A percentile compares a stretch with the other conserved stretches of the same genome.
Conservation (phyloP, 2,329 filamentous ascomycete genomes). For the Penicillium sp. region DNA sequence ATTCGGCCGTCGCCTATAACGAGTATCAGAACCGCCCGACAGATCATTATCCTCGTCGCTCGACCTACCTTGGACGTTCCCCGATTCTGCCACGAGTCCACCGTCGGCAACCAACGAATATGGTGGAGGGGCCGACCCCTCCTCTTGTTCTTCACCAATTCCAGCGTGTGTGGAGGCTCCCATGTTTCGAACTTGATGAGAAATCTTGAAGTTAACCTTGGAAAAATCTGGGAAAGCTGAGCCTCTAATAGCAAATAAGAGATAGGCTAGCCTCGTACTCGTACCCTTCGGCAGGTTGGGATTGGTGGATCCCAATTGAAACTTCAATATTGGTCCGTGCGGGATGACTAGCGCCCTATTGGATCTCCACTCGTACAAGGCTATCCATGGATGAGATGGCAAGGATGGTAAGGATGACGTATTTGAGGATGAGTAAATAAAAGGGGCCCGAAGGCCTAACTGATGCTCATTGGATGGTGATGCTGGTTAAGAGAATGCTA, state of each 20-base stretch:
- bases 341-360: neutral
- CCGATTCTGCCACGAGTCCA: neutral
- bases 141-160: neutral
- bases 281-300: neutral
- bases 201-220: neutral
- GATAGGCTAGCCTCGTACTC: neutral
- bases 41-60: too few species aligned
- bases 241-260: neutral
- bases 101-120: neutral
- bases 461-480: too few species aligned
- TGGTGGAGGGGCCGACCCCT: neutral
- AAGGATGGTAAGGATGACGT: too few species aligned
- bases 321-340: neutral
- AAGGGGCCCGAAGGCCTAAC: too few species aligned
- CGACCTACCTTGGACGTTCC: neutral
- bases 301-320: neutral
- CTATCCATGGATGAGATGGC: too few species aligned
- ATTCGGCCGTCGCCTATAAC: conserved; percentile 18
- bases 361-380: neutral
- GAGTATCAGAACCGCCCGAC: neutral
- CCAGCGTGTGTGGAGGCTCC: neutral
- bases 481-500: too few species aligned
- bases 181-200: neutral
- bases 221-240: neutral
- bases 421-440: too few species aligned